Percentiles rank a stretch among this genome's conserved stretches.
Evolutionary conservation across 2,329 filamentous ascomycete genomes (phyloP).

Genomic region (Daldinia sp.): DNA sequence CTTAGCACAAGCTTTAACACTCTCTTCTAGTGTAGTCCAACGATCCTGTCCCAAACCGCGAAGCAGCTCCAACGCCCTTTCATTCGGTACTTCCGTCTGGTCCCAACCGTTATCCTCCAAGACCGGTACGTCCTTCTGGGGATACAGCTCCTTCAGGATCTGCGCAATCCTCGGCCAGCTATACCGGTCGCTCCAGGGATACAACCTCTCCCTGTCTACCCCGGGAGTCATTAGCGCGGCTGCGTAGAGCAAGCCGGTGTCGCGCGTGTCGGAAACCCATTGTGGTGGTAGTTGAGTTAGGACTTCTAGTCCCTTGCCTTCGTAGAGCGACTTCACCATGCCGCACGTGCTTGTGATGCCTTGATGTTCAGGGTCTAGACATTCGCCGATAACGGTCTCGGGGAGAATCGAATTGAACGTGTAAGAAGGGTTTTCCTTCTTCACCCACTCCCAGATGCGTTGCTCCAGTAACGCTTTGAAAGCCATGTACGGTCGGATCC

Average conservation of each 20-base stretch:
- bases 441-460: slow-evolving; percentile 47
- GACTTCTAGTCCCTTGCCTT: slow-evolving; percentile 37
- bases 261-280: slow-evolving; percentile 45
- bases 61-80: slow-evolving; percentile 42
- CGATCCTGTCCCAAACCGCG: slow-evolving; percentile 39
- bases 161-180: slow-evolving; percentile 44
- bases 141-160: slow-evolving; percentile 44
- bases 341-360: slow-evolving; percentile 46
- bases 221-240: slow-evolving; percentile 43
- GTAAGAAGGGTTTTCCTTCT: slow-evolving; percentile 41
- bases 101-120: slow-evolving; percentile 44
- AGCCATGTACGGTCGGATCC: slow-evolving; percentile 46
- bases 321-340: slow-evolving; percentile 46
- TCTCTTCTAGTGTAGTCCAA: slow-evolving; percentile 47
- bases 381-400: slow-evolving; percentile 45
- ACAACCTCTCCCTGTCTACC: slow-evolving; percentile 46
- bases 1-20: slow-evolving; percentile 40
- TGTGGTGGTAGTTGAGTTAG: slow-evolving; percentile 42
- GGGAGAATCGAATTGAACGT: slow-evolving; percentile 47
- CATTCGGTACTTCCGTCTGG: slow-evolving; percentile 45
- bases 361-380: slow-evolving; percentile 44
- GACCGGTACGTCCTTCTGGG: slow-evolving; percentile 37
- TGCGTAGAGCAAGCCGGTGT: slow-evolving; percentile 46
- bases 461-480: slow-evolving; percentile 47
- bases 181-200: slow-evolving; percentile 45